Evolutionary conservation across 495 filamentous ascomycete species (phyloP), one percentile per base, ranked within the genome.

Genomic region (Penicillium flavigenum): DNA sequence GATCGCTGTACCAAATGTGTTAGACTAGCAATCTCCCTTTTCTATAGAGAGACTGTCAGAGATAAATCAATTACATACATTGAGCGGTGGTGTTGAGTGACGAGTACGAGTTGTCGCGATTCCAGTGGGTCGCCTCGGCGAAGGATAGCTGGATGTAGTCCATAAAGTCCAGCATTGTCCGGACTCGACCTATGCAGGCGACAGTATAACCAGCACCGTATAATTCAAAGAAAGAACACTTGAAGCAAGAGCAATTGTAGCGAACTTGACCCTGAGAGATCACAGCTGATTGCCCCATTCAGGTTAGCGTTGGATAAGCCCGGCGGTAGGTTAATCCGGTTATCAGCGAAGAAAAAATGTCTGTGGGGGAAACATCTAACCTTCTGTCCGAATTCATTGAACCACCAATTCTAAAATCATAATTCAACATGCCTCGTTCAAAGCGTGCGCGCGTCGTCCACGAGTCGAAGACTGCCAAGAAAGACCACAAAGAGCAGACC

Each of bases 71-170:
- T 34, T 12, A 61, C 72, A 46, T 75, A 88, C 92, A 89, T 79
- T 88, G 82, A 36, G 91, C 86, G 14, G 95, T 96, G 43, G 87
- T 87, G 44, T 90, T 97, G 57, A 98, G 82, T 38, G 87, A 83
- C 56, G 88, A 86, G 75, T 98, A 98, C 14, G 86, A 90, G 73
- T 96, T 98, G 76, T 98, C 92, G 58, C 84, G 81, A 68, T 93
- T 90, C 94, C 94, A 98, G 61, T 85, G 79, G 6, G 91, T 91
- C 54, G 87, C 86, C 72, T 88, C 81, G 72, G 89, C 89, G 76
- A 98, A 98, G 70, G 91, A 88, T 69, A 90, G 84, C 72, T 95
- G 93, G 73, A 98, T 86, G 75, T 96, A 92, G 69, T 97, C 91
- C 92, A 98, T 98, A 79, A 97, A 98, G 71, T 90, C 88, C 76